Evolutionary conservation across 208 protist species (phyloP), one percentile per base, ranked within the genome.

Genomic region (Porcisia deanei): DNA sequence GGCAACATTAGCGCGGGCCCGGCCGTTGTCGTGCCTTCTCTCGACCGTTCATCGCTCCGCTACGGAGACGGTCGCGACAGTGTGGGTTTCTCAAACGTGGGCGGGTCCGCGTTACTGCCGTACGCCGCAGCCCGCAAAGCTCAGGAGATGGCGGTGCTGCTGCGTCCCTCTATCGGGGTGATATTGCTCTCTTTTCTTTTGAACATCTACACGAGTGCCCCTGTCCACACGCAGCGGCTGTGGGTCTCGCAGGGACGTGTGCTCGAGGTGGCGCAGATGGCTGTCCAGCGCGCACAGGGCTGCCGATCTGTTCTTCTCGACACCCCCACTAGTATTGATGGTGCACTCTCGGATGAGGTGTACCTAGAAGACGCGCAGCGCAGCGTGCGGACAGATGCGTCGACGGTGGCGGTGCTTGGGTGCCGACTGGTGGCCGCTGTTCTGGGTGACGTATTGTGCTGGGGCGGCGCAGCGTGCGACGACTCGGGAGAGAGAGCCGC

Each of bases 271-370:
- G 75, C 73, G n/a, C 43, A 82, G 34, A 47, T 43, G 20, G 81
- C 85, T 22, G 77, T 94, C 20, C 77, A 79, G 18, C 78, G 82
- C 34, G 84, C 87, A n/a, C 68, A 82, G 54, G 47, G 76, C 22
- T 67, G 81, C 47, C 83, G 83, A 18, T 91, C 88, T 7, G 88
- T 73, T 16, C 81, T 92, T 9, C 70, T 96, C 18, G 84, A 93
- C 70, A 82, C 92, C 7, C 88, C 92, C 3, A 90, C 78, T 0
- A 91, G 75, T 39, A 54, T 84, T 22, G 86, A 94, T 65, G 90
- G 90, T 9, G 53, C 85, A 9, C 81, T 96, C 10, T 91, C 88
- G 3, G 92, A 96, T 72, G 90, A 94, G 72, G 88, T 94, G 25
- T 96, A 96, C 73, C 83, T 96, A 14, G 77, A 76, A 64, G 84